phyloP scores from a whole-genome alignment of 441 rosid genomes.

The Syzygium malaccense region DNA sequence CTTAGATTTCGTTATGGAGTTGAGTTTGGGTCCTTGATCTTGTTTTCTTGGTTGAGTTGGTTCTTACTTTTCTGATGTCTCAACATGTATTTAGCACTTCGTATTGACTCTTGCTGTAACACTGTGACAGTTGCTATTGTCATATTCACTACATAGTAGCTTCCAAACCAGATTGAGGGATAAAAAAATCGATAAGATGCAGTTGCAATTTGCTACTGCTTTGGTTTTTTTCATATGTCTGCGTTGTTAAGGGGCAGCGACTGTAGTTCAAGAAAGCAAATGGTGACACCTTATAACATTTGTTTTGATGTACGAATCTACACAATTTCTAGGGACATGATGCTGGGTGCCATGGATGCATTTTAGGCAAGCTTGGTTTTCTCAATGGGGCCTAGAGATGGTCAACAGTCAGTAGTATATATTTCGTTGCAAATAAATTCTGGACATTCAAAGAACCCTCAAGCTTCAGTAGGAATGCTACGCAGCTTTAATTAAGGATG shows the following conservation, averaged over 20 bases:
- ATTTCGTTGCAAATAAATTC: not conserved
- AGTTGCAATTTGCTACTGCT: not conserved
- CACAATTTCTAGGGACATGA: not conserved
- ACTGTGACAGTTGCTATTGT: not conserved
- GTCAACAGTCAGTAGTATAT: not conserved
- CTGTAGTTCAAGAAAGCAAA: not conserved
- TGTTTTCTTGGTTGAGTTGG: not conserved
- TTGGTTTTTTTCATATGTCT: not conserved
- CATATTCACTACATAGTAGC: not conserved
- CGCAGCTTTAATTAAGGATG: not conserved
- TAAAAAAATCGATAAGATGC: not conserved
- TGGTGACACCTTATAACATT: not conserved
- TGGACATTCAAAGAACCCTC: not conserved
- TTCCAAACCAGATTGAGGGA: not conserved
- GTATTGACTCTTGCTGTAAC: not conserved
- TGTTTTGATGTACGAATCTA: not conserved
- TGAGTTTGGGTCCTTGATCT: not conserved
- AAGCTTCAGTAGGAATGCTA: not conserved
- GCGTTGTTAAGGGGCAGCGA: not conserved
- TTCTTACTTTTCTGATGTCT: slow-evolving; percentile 6
- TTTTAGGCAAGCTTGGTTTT: not conserved
- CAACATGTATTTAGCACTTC: not conserved
- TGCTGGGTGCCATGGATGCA: not conserved
- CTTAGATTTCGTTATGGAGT: not conserved
- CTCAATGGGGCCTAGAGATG: not conserved